These are phyloP conservation scores for Wallacemonas sp. DNA, from an alignment of 208 protist genomes.

Conservation along the genomic window DNA sequence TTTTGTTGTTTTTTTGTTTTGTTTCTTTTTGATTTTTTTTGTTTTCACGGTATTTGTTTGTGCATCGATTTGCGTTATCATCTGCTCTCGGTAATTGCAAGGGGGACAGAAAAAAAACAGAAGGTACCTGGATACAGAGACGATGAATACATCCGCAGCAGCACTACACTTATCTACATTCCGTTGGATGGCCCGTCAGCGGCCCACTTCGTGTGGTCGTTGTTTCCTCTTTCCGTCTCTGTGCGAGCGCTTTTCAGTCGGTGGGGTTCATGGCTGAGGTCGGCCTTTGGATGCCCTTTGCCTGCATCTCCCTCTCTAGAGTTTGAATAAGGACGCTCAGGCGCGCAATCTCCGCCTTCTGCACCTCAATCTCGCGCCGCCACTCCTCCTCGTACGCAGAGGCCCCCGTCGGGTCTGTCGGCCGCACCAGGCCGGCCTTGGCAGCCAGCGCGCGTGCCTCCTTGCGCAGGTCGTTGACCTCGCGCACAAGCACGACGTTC, in stretches of 20 bases:
- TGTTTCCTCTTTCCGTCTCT: too few relatives aligned
- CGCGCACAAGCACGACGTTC: conserved; percentile 95
- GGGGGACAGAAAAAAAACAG: not conserved
- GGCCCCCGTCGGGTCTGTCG: conserved; percentile 45
- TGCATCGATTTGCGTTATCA: too few relatives aligned
- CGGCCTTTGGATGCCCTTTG: conserved; percentile 63
- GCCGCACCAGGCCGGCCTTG: conserved; percentile 58
- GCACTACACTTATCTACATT: not conserved
- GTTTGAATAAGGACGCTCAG: conserved; percentile 65
- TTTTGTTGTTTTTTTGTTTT: too few relatives aligned
- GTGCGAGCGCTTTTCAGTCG: too few relatives aligned
- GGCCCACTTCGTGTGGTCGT: too few relatives aligned
- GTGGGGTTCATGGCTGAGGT: conserved; percentile 14
- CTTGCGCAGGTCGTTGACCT: conserved; percentile 97
- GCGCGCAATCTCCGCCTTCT: conserved; percentile 82
- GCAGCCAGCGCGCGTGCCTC: conserved; percentile 90
- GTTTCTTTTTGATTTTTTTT: too few relatives aligned
- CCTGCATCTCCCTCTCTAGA: conserved; percentile 71
- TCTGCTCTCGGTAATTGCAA: too few relatives aligned
- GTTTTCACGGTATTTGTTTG: too few relatives aligned
- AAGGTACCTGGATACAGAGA: not conserved
- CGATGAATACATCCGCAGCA: not conserved
- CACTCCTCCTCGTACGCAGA: conserved; percentile 75
- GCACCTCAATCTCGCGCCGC: conserved; percentile 82
- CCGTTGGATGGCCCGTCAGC: not conserved